Evolutionary conservation across 2,329 filamentous ascomycete genomes (phyloP).

Genomic region (Claviceps arundinis): DNA sequence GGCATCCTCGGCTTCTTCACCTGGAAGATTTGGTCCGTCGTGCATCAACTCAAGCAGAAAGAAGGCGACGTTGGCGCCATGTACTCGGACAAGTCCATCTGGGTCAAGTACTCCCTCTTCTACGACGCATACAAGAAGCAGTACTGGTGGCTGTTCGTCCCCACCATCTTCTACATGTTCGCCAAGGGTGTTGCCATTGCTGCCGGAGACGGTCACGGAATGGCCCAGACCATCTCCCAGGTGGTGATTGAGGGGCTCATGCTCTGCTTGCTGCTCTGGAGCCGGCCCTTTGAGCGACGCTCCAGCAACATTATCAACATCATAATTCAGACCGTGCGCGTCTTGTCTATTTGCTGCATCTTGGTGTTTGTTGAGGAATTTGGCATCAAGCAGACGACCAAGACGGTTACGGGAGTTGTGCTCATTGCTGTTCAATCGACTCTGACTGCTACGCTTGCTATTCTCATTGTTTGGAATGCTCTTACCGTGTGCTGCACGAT

Average conservation of each 20-base stretch:
- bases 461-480: slow-evolving; percentile 81
- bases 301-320: slow-evolving; percentile 91
- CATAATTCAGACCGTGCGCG: slow-evolving; percentile 74
- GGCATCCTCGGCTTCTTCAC: slow-evolving; percentile 69
- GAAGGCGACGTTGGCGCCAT: slow-evolving; percentile 63
- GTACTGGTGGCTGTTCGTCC: slow-evolving; percentile 96
- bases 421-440: slow-evolving; percentile 83
- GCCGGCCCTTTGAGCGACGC: slow-evolving; percentile 72
- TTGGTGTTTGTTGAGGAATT: slow-evolving; percentile 90
- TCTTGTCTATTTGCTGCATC: slow-evolving; percentile 79
- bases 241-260: slow-evolving; percentile 70
- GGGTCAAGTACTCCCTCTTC: slow-evolving; percentile 94
- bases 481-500: slow-evolving; percentile 70
- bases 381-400: slow-evolving; percentile 77
- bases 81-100: slow-evolving; percentile 79
- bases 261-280: slow-evolving; percentile 69
- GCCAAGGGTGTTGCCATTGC: slow-evolving; percentile 79
- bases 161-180: slow-evolving; percentile 80
- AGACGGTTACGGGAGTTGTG: slow-evolving; percentile 87
- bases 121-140: slow-evolving; percentile 91
- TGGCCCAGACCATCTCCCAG: slow-evolving; percentile 67
- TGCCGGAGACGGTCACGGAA: slow-evolving; percentile 70
- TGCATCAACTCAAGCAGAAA: slow-evolving; percentile 55
- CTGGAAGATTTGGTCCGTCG: slow-evolving; percentile 69
- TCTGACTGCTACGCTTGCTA: slow-evolving; percentile 68